phyloP scores from a whole-genome alignment of 345 rosid genomes.

The Moricandia moricandioides region DNA sequence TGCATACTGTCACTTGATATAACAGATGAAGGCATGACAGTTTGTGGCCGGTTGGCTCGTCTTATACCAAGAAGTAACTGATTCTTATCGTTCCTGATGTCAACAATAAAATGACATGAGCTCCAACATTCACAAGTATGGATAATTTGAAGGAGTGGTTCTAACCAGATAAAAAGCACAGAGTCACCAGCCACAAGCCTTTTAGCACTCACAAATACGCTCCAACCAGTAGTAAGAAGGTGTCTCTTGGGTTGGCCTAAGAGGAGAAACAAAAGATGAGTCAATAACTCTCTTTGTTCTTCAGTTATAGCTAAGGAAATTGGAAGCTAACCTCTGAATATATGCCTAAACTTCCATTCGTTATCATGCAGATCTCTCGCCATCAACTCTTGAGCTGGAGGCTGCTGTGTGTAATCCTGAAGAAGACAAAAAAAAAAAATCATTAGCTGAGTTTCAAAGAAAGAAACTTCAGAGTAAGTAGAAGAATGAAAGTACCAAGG shows the following conservation, averaged over 20 bases:
- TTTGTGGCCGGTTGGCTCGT: background rate
- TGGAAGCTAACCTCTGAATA: conserved; percentile 8
- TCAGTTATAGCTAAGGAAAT: background rate
- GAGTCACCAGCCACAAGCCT: background rate
- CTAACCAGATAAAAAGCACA: background rate
- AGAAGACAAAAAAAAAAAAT: background rate
- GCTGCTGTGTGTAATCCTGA: conserved; percentile 37
- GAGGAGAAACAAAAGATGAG: background rate
- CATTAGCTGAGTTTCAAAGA: background rate
- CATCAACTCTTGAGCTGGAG: conserved; percentile 39
- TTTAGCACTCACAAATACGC: background rate
- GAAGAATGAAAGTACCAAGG: conserved; percentile 34
- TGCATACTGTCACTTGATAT: background rate
- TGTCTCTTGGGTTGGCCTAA: background rate
- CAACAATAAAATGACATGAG: background rate
- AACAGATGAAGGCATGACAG: background rate
- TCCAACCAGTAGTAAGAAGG: background rate
- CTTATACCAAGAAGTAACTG: background rate
- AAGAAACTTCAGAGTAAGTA: background rate
- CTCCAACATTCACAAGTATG: background rate
- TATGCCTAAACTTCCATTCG: conserved; percentile 47
- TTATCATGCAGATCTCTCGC: conserved; percentile 45
- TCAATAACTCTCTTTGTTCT: background rate
- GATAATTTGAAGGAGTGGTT: background rate
- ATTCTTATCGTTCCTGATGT: background rate